phyloP scores from a whole-genome alignment of 345 rosid species.

The Gossypioides kirkii region DNA sequence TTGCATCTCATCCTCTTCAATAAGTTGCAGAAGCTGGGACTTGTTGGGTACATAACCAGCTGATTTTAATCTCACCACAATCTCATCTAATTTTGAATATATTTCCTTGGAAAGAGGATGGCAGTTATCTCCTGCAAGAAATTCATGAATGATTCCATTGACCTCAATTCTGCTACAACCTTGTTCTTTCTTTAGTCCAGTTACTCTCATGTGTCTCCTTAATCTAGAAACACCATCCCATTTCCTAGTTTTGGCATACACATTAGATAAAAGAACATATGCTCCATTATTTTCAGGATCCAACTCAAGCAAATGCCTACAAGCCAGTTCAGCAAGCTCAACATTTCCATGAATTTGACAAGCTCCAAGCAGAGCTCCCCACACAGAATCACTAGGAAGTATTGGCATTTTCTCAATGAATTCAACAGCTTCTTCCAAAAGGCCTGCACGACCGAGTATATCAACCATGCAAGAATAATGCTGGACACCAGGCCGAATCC shows the following conservation, averaged over 20 bases:
- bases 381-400: constrained; percentile 44
- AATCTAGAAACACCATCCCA: constrained; percentile 55
- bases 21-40: constrained; percentile 55
- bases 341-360: constrained; percentile 62
- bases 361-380: constrained; percentile 77
- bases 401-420: constrained; percentile 60
- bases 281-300: constrained; percentile 62
- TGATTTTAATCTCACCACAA: constrained; percentile 37
- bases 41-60: constrained; percentile 49
- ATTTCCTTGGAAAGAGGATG: constrained; percentile 50
- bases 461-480: constrained; percentile 76
- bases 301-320: constrained; percentile 46
- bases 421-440: constrained; percentile 55
- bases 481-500: constrained; percentile 50
- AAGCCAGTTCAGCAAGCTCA: constrained; percentile 56
- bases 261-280: constrained; percentile 57
- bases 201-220: constrained; percentile 60
- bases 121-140: constrained; percentile 51
- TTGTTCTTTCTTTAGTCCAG: constrained; percentile 59
- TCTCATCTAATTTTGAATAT: constrained; percentile 50
- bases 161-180: constrained; percentile 82
- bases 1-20: constrained; percentile 62
- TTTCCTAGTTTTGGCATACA: constrained; percentile 57
- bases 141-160: constrained; percentile 54
- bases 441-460: constrained; percentile 66